These are phyloP conservation scores for Debaryomycetaceae sp. DNA, from an alignment of 1,139 yeast species.

Conservation along the genomic window DNA sequence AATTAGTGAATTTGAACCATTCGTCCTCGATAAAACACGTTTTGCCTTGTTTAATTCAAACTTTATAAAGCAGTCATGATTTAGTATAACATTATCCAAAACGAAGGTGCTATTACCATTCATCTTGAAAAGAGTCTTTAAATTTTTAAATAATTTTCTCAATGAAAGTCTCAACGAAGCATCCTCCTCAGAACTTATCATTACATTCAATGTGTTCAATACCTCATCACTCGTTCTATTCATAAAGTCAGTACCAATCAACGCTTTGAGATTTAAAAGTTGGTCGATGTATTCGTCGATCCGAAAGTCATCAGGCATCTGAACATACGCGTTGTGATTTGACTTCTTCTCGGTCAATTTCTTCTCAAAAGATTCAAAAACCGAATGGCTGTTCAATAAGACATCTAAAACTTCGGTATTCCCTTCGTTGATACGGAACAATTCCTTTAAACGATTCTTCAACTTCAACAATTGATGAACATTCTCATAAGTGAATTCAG, in stretches of 20 bases:
- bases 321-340: conserved; percentile 19
- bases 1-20: conserved; percentile 9
- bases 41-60: conserved; percentile 18
- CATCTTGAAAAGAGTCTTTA: conserved; percentile 28
- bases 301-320: conserved; percentile 35
- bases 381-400: conserved; percentile 20
- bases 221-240: conserved; percentile 8
- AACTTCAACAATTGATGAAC: neutral
- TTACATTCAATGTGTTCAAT: conserved; percentile 11
- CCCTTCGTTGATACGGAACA: conserved; percentile 7
- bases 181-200: conserved; percentile 11
- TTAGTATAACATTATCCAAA: conserved; percentile 34
- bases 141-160: conserved; percentile 28
- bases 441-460: neutral
- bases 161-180: conserved; percentile 19
- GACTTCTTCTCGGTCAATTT: conserved; percentile 1
- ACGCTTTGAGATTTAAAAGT: conserved; percentile 22
- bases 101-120: conserved; percentile 31
- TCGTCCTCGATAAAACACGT: conserved; percentile 3
- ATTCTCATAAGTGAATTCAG: neutral
- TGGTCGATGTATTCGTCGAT: conserved; percentile 35
- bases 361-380: conserved; percentile 19
- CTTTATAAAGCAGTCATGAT: conserved; percentile 23
- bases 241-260: conserved; percentile 20
- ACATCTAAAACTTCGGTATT: conserved; percentile 31